Evolutionary conservation across 257 asterid genomes (phyloP), one percentile per base, ranked within the genome.

Genomic region (Cynanchum wilfordii): DNA sequence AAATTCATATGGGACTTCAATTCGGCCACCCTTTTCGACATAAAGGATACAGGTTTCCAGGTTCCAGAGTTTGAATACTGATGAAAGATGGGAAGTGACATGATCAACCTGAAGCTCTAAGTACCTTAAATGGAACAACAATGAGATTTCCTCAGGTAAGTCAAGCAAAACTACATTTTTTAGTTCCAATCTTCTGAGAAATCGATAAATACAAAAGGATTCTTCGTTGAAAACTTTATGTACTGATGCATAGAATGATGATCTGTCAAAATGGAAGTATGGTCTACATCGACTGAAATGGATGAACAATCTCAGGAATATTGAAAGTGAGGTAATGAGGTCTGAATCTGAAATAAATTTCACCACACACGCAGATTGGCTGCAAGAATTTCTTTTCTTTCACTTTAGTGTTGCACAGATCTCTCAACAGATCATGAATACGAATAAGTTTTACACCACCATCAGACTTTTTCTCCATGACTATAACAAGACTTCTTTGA

Each of bases 361-460:
- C 25, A 7, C 63, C 69, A 36, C 70, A 75, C n/a, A 11, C 8
- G 57, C 47, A 19, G 3, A 54, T 33, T 36, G 40, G 66, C 52
- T 25, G 42, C 22, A 54, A 36, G 44, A 74, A 66, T 20, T 40
- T 74, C 52, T 55, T 64, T 24, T 42, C 52, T 3, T n/a, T 7
- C 44, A 55, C 66, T 40, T 74, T 59, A 10, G 3, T 67, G 44
- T n/a, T 8, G 44, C 78, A 66, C 22, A 66, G 7, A 25, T 52
- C 73, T 20, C 36, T 36, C 29, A 74, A 19, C 5, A 74, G 5
- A 40, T 66, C 78, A 74, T 74, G 78, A 33, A 74, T 47, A 3
- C 20, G 20, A 27, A 56, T 66, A 7, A 49, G 16, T 66, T 42
- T 66, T 9, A 55, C 30, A n/a, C 33, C 59, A 38, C 67, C 67